Base-by-base conservation (phyloP, 441 rosid genomes). In the Francoa sonchifolia region DNA sequence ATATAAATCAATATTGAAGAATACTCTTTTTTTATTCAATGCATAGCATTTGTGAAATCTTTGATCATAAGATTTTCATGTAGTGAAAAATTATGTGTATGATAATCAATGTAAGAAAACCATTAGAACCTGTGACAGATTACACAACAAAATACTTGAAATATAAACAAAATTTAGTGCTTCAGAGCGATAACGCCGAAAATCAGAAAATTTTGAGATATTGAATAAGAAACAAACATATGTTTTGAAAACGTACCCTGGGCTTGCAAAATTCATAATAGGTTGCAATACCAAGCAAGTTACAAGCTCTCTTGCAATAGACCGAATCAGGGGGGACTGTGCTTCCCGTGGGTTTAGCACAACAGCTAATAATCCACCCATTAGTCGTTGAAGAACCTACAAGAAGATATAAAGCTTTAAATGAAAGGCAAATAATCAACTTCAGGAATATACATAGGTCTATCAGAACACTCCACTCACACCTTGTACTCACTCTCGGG, bases 401-500 rank as follows among this genome's bases (percentile, higher is more conserved):
- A 22, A 55, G 20, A 51, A 20, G 34, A 37, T 19, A 32, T 5
- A 41, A 16, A 42, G 22, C 16, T n/a, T 46, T 48, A 57, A 48
- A 39, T 22, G 31, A 26, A 53, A 51, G 7, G 33, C 20, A 65
- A 19, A 37, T 13, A 14, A 25, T 39, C 47, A 11, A 57, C 39
- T 34, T 25, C 39, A 39, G 51, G n/a, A 55, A 28, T 27, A 27
- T 7, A 11, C 31, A 15, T 17, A 34, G 25, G 32, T 46, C 48
- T 48, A 55, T 55, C 30, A 28, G 55, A 73, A 69, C 47, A 39
- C 65, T 62, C 63, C 62, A 54, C 65, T 71, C 87, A 65, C 77
- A 92, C 99, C 99, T 87, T 87, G 86, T 87, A 83, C 83, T 92
- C 99, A 73, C 89, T 81, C 89, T 79, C 89, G 33, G 86, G 73